A percentile compares a stretch with the other conserved stretches of the same genome.
Conservation (phyloP, 129 eudicot species). For the Artemisia annua region DNA sequence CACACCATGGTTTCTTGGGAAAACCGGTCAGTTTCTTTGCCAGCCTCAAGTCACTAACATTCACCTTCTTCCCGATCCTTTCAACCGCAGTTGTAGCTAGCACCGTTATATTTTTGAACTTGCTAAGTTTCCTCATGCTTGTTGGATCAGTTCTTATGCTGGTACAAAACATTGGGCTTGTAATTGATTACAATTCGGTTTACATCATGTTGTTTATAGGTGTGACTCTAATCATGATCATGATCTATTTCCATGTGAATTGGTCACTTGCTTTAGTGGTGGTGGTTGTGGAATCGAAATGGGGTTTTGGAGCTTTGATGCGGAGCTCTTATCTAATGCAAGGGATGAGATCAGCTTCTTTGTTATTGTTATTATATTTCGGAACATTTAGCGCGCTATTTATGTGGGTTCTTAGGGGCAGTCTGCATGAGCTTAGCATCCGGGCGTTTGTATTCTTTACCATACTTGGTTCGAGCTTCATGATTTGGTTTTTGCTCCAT, state of each 20-base stretch:
- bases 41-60: slow-evolving; percentile 39
- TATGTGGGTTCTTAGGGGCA: slow-evolving; percentile 17
- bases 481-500: slow-evolving; percentile 49
- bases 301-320: slow-evolving; percentile 61
- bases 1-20: slow-evolving; percentile 52
- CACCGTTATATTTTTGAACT: slow-evolving; percentile 9
- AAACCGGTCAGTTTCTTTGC: slow-evolving; percentile 45
- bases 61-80: slow-evolving; percentile 44
- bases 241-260: slow-evolving; percentile 40
- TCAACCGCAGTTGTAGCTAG: slow-evolving; percentile 32
- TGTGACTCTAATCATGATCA: neutral
- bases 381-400: slow-evolving; percentile 32
- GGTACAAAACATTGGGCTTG: slow-evolving; percentile 30
- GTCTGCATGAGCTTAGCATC: slow-evolving; percentile 5
- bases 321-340: slow-evolving; percentile 48
- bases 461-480: slow-evolving; percentile 35
- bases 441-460: slow-evolving; percentile 39
- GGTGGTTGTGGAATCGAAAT: slow-evolving; percentile 53
- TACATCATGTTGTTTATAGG: slow-evolving; percentile 5
- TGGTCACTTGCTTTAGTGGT: slow-evolving; percentile 53
- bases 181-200: slow-evolving; percentile 31
- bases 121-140: slow-evolving; percentile 2
- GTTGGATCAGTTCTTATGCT: slow-evolving; percentile 2
- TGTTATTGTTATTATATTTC: slow-evolving; percentile 38
- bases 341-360: slow-evolving; percentile 50